Conservation (phyloP, 2,329 filamentous ascomycete genomes). For the Thyridium curvatum region DNA sequence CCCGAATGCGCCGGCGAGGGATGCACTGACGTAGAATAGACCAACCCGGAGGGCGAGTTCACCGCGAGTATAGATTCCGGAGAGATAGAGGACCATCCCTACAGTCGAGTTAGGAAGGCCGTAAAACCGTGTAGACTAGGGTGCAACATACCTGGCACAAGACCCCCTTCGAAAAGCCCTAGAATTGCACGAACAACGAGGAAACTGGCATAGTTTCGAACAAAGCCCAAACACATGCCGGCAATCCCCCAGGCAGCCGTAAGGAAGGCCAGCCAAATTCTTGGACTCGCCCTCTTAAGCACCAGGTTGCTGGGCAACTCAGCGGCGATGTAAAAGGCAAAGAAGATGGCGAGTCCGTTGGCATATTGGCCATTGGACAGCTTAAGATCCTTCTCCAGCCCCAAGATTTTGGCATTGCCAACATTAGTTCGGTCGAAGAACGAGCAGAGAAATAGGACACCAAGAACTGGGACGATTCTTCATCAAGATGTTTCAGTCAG, state of each 20-base stretch:
- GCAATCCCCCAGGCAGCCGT: conserved; percentile 52
- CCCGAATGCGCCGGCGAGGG: conserved; percentile 68
- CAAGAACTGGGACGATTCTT: conserved; percentile 56
- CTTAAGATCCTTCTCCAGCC: conserved; percentile 49
- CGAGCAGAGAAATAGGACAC: conserved; percentile 59
- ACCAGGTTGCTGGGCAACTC: conserved; percentile 60
- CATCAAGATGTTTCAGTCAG: conserved; percentile 5
- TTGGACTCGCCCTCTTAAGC: conserved; percentile 54
- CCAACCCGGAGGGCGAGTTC: conserved; percentile 59
- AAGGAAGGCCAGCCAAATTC: conserved; percentile 53
- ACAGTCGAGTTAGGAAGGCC: too few species aligned
- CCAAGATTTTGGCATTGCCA: conserved; percentile 62
- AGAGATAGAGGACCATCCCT: conserved; percentile 60
- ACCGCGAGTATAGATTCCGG: conserved; percentile 51
- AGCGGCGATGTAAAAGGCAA: conserved; percentile 56
- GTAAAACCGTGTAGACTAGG: too few species aligned
- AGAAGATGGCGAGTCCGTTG: conserved; percentile 58
- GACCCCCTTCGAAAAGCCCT: conserved; percentile 57
- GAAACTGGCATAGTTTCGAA: conserved; percentile 48
- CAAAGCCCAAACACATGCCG: conserved; percentile 50
- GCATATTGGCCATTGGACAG: conserved; percentile 59
- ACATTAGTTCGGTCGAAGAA: conserved; percentile 64
- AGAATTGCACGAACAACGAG: conserved; percentile 56
- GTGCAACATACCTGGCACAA: conserved; percentile 42
- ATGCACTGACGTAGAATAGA: conserved; percentile 64